Evolutionary conservation across 2,329 filamentous ascomycete species (phyloP), one percentile per base, ranked within the genome.

Genomic region (Cladosporium cucumerinum): DNA sequence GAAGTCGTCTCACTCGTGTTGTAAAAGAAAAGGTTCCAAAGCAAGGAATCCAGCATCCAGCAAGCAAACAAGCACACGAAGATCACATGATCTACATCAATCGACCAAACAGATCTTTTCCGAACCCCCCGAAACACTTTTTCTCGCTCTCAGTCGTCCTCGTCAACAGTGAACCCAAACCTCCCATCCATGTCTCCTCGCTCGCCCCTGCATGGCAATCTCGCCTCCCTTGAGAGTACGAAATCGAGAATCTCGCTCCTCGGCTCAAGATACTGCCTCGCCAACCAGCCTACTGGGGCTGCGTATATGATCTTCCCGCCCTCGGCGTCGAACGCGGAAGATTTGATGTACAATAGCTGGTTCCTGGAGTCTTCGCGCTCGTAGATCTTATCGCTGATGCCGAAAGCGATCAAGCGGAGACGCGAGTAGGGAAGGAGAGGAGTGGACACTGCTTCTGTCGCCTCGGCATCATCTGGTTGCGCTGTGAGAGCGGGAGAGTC

Each of bases 241-340:
- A 81, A 82, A 60, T 83, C 80, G 54, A 83, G 71, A 6, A 82
- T 75, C 34, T 81, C 79, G 63, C 78, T 80, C 65, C 79, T 72
- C 2, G 78, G 76, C 67, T 82, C 81, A 3, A 82, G 72, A 63
- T 75, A 83, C 61, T 81, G 80, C 43, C 80, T 70, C 65, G 80
- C 60, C 64, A 77, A 80, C 79, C 80, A 82, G 6, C 78, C 77
- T 12, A 82, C 76, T 34, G 80, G 78, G 16, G 81, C 75, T 0
- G 81, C 80, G 39, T 78, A 75, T 1, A 76, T 72, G 52, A 72
- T 74, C 58, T 75, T 75, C 46, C 73, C 74, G 30, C 80, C 80
- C 7, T 82, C 72, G 0, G 80, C 78, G 55, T 80, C 78, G 1
- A 75, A 66, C 51, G 78, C 77, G 7, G 75, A 77, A 8, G 79